Percentiles rank a stretch among this genome's conserved stretches.
These are phyloP conservation scores for Mycena galericulata DNA, from an alignment of 768 basidiomycete species.

Conservation along the genomic window DNA sequence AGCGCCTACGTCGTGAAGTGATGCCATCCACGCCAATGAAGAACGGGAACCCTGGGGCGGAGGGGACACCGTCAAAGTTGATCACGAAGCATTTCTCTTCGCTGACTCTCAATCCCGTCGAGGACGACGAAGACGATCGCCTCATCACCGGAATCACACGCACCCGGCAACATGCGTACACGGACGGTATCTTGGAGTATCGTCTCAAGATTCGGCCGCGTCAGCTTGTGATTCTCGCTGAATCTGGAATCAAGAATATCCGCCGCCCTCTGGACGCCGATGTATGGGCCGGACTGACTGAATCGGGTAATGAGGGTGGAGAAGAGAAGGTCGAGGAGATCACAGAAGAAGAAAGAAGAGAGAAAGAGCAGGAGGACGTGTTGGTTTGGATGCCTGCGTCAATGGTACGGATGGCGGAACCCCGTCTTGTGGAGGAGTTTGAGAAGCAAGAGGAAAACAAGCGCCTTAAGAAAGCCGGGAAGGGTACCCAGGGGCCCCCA, in stretches of 20 bases:
- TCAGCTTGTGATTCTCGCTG: constrained; percentile 72
- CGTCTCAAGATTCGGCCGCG: constrained; percentile 81
- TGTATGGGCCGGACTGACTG: constrained; percentile 66
- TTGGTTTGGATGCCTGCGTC: constrained; percentile 85
- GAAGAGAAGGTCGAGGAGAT: constrained; percentile 53
- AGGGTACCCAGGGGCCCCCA: constrained; percentile 40
- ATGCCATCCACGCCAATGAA: constrained; percentile 54
- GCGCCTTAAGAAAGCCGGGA: constrained; percentile 62
- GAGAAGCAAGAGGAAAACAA: constrained; percentile 64
- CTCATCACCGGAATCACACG: constrained; percentile 78
- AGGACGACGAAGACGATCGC: constrained; percentile 50
- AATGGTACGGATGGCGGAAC: constrained; percentile 77
- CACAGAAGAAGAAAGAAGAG: constrained; percentile 52
- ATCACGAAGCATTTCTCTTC: constrained; percentile 69
- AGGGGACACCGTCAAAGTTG: constrained; percentile 67
- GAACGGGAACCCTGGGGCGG: constrained; percentile 36
- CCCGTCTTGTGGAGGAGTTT: constrained; percentile 71
- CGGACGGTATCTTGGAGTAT: constrained; percentile 81
- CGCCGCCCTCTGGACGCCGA: constrained; percentile 61
- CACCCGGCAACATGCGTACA: constrained; percentile 73
- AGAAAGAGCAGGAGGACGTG: constrained; percentile 27
- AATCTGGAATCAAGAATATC: constrained; percentile 73
- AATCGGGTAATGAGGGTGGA: constrained; percentile 55
- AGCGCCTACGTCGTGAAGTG: background rate
- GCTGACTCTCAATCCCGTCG: constrained; percentile 50